Conservation (phyloP, 148 eudicot genomes). For the Camellia japonica region DNA sequence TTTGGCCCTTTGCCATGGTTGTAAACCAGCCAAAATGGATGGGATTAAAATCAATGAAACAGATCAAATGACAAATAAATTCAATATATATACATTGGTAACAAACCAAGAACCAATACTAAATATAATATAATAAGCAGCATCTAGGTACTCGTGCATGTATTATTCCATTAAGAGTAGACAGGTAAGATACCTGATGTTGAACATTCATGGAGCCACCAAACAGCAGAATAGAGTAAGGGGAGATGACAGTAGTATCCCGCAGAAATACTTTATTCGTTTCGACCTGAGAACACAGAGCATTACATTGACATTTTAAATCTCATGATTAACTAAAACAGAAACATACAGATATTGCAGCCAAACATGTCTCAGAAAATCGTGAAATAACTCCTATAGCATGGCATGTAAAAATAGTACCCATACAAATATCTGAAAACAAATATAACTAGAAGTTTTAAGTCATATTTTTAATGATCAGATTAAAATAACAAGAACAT, state of each 20-base stretch:
- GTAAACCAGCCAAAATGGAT: background rate
- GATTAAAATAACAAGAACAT: background rate
- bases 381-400: background rate
- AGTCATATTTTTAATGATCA: background rate
- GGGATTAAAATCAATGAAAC: background rate
- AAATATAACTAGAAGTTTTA: background rate
- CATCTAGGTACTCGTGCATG: background rate
- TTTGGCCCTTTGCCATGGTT: slow-evolving; percentile 9
- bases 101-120: background rate
- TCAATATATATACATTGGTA: background rate
- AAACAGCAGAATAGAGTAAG: slow-evolving; percentile 86
- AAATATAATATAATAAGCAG: background rate
- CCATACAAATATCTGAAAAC: background rate
- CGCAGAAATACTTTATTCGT: slow-evolving; percentile 80
- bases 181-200: slow-evolving; percentile 66
- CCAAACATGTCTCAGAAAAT: background rate
- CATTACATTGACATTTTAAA: background rate
- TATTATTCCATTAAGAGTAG: background rate
- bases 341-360: background rate
- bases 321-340: background rate
- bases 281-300: slow-evolving; percentile 63
- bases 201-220: slow-evolving; percentile 88
- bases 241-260: slow-evolving; percentile 91
- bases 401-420: background rate
- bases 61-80: background rate